phyloP scores from a whole-genome alignment of 2,329 filamentous ascomycete genomes.

The Chrysoporthe austroafricana region DNA sequence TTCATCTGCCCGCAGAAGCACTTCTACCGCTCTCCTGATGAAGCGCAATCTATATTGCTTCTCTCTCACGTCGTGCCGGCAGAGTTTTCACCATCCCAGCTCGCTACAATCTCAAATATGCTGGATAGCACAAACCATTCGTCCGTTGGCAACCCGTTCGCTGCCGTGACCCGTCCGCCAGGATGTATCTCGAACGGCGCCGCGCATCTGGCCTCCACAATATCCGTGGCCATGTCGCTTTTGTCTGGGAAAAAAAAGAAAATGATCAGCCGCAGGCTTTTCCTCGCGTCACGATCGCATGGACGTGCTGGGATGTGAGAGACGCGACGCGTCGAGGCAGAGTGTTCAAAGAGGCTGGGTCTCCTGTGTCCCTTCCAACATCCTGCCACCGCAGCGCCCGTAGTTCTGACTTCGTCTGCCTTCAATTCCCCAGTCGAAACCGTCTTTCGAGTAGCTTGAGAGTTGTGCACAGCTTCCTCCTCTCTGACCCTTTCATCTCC shows the following conservation, averaged over 20 bases:
- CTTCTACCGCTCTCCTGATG: no score
- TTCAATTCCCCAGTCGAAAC: not conserved
- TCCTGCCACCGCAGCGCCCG: not conserved
- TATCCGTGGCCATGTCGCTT: not conserved
- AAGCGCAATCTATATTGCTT: no score
- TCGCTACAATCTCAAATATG: not conserved
- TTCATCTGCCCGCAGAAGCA: no score
- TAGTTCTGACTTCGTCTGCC: not conserved
- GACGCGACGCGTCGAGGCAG: slow-evolving; percentile 2
- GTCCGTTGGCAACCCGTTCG: not conserved
- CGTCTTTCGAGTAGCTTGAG: not conserved
- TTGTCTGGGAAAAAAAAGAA: not conserved
- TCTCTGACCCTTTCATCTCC: not conserved
- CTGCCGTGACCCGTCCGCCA: not conserved
- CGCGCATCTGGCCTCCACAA: not conserved
- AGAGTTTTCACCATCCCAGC: not conserved
- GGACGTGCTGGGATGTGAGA: not conserved
- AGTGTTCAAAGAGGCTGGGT: not conserved
- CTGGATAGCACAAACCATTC: no score
- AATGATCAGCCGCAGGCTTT: not conserved
- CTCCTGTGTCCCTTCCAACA: not conserved
- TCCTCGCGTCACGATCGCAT: slow-evolving; percentile 6
- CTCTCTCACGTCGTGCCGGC: not conserved
- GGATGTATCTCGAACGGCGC: not conserved
- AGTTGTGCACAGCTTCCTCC: not conserved